These are phyloP conservation scores for Trichophyton rubrum DNA, from an alignment of 2,329 filamentous ascomycete genomes.

Conservation along the genomic window DNA sequence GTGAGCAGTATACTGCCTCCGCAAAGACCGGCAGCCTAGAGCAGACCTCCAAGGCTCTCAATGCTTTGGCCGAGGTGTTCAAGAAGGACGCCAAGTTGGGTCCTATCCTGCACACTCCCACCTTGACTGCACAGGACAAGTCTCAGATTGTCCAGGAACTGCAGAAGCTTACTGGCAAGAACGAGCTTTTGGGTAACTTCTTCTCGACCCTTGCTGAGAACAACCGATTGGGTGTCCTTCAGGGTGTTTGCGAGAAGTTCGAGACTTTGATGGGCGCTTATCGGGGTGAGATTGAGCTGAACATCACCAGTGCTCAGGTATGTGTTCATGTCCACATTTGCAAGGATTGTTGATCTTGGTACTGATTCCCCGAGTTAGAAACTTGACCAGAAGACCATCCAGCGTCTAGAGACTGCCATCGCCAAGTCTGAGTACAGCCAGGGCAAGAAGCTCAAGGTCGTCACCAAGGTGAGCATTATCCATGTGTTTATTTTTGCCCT, in stretches of 20 bases:
- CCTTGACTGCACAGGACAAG: slow-evolving; percentile 70
- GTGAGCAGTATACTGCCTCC: slow-evolving; percentile 77
- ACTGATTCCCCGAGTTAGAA: slow-evolving; percentile 38
- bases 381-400: slow-evolving; percentile 76
- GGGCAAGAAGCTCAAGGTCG: slow-evolving; percentile 97
- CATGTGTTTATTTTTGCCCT: too few species aligned
- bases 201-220: slow-evolving; percentile 82
- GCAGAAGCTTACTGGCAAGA: slow-evolving; percentile 68
- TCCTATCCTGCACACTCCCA: slow-evolving; percentile 65
- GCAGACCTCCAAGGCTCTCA: slow-evolving; percentile 66
- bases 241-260: slow-evolving; percentile 80
- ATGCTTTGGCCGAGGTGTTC: slow-evolving; percentile 57
- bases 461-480: slow-evolving; percentile 53
- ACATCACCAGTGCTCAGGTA: slow-evolving; percentile 81
- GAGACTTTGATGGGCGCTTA: slow-evolving; percentile 72
- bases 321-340: slow-evolving; percentile 18
- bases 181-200: slow-evolving; percentile 86
- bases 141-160: slow-evolving; percentile 74
- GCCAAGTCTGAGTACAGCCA: slow-evolving; percentile 78
- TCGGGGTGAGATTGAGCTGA: slow-evolving; percentile 85
- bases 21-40: slow-evolving; percentile 80
- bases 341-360: too few species aligned
- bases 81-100: slow-evolving; percentile 72
- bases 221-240: slow-evolving; percentile 78
- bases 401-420: slow-evolving; percentile 74